Evolutionary conservation across 1,284 basidiomycete genomes (phyloP), one percentile per base, ranked within the genome.

Genomic region (Pseudozyma thailandica): DNA sequence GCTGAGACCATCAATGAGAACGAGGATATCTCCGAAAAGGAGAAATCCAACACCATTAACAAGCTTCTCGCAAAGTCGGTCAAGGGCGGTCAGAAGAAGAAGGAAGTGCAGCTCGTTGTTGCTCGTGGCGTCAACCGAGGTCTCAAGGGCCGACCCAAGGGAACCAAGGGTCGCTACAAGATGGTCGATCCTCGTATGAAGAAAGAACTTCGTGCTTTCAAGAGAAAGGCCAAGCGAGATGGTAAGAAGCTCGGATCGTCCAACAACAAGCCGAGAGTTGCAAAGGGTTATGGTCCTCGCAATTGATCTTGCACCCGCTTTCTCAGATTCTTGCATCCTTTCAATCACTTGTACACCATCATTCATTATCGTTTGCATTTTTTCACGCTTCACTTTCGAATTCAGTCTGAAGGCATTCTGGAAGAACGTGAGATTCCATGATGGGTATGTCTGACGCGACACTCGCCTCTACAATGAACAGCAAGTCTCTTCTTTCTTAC

Each of bases 1-100:
- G 96, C 95, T 2, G 94, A 98, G 80, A 93, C 92, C 54, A 90
- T 98, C 64, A 94, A 93, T 83, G 89, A 91, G 65, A 92, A 91
- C 18, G 86, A 89, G 16, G 91, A 92, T 26, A 65, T 82, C 27
- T 51, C 75, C 12, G 95, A 98, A 85, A 88, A 90, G 60, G 95
- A 98, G 82, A 98, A 98, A 85, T 93, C 95, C 7, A 88, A 89
- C 70, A 91, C 92, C 82, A 94, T 99, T 58, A 90, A 92, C 80
- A 95, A 94, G 83, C 84, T 98, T 30, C 91, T 99, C 87, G 87
- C 87, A 35, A 82, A 80, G 41, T 87, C 89, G 28, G 87, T 87
- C 49, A 88, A 87, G 57, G 88, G 87, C 50, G 86, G 87, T 66
- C 83, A 83, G 62, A 79, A 80, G 51, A 91, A 91, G 85, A 91